Conservation (phyloP, 345 rosid genomes). For the Psidium guajava region DNA sequence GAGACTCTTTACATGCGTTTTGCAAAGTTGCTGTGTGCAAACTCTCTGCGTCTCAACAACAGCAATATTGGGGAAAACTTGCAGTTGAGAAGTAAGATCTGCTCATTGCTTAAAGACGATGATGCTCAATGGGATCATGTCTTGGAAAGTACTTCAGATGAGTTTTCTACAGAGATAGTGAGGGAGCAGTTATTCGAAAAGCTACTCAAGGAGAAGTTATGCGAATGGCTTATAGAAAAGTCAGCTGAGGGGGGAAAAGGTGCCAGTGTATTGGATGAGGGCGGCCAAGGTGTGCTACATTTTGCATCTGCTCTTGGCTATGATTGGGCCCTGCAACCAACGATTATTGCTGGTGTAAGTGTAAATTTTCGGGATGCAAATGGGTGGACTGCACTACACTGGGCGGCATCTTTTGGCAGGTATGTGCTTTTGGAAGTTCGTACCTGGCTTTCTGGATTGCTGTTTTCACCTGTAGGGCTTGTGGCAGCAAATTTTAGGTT, state of each 20-base stretch:
- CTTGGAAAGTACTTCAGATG: constrained; percentile 22
- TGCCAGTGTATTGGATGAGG: constrained; percentile 68
- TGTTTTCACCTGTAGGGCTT: not conserved
- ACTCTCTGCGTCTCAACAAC: constrained; percentile 10
- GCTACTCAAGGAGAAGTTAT: constrained; percentile 68
- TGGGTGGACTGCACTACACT: constrained; percentile 99
- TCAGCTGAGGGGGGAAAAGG: constrained; percentile 84
- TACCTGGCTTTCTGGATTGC: not conserved
- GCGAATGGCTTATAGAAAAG: constrained; percentile 70
- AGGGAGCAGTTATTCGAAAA: constrained; percentile 50
- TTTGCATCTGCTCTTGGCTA: constrained; percentile 94
- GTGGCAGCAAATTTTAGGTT: not conserved
- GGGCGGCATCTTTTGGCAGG: constrained; percentile 99
- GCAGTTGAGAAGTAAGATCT: constrained; percentile 46
- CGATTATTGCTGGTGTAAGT: constrained; percentile 65
- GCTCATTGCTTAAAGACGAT: constrained; percentile 55
- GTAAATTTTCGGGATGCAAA: constrained; percentile 82
- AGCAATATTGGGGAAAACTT: constrained; percentile 19
- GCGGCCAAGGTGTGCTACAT: constrained; percentile 88
- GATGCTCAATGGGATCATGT: constrained; percentile 47
- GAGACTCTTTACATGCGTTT: constrained; percentile 51
- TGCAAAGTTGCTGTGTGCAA: constrained; percentile 44
- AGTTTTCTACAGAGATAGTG: constrained; percentile 24
- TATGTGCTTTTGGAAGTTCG: not conserved
- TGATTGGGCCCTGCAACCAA: constrained; percentile 94